These are phyloP conservation scores for Globisporangium megalacanthum DNA, from an alignment of 352 stramenopile species.

Conservation along the genomic window DNA sequence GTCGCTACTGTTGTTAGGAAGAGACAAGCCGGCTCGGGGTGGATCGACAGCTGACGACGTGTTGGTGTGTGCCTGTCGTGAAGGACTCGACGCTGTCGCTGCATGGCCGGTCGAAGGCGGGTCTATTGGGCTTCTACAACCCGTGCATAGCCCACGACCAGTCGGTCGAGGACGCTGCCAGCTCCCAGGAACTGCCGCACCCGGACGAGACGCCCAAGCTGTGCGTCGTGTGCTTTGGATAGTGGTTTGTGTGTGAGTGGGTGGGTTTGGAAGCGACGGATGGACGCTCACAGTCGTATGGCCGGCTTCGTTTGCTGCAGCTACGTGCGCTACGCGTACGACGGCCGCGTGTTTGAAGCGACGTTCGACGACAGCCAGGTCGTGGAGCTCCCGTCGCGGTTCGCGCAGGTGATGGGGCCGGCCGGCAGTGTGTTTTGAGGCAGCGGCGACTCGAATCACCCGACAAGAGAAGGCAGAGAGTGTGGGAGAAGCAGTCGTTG, in stretches of 20 bases:
- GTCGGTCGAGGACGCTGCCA: conserved; percentile 26
- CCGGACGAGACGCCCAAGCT: conserved; percentile 38
- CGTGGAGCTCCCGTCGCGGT: conserved; percentile 66
- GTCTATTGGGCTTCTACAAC: conserved; percentile 79
- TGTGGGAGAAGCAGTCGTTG: too few relatives aligned
- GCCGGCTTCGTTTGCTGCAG: conserved; percentile 17
- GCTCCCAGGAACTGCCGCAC: background rate
- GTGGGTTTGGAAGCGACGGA: background rate
- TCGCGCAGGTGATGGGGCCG: conserved; percentile 62
- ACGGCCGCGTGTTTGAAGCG: conserved; percentile 70
- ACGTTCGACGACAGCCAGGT: conserved; percentile 74
- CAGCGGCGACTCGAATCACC: too few relatives aligned
- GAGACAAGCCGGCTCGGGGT: background rate
- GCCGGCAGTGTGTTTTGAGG: conserved; percentile 58
- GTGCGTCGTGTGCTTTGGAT: conserved; percentile 27
- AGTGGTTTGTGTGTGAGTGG: too few relatives aligned
- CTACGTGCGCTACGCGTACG: conserved; percentile 74
- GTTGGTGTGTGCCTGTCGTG: background rate
- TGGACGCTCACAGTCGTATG: background rate
- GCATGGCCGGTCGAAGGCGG: conserved; percentile 50
- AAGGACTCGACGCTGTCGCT: conserved; percentile 60
- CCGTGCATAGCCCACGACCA: conserved; percentile 52
- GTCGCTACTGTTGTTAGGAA: conserved; percentile 3
- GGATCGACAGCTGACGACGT: too few relatives aligned
- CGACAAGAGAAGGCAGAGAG: too few relatives aligned